phyloP scores from a whole-genome alignment of 208 protist species.

The Polymyxa betae region DNA sequence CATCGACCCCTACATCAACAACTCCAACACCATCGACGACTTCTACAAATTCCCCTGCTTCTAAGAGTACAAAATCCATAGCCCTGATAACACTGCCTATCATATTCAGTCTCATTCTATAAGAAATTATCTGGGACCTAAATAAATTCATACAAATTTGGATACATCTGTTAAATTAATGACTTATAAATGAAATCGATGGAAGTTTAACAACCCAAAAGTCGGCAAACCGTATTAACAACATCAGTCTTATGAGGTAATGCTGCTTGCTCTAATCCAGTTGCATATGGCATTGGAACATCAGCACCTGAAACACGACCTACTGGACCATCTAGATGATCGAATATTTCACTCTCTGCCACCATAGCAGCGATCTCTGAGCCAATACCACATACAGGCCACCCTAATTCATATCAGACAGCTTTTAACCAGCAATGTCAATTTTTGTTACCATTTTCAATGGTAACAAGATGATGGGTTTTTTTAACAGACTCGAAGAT shows the following conservation, averaged over 20 bases:
- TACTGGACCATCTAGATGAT: constrained; percentile 81
- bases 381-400: constrained; percentile 52
- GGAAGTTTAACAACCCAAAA: background rate
- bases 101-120: too few relatives aligned
- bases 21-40: too few relatives aligned
- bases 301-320: constrained; percentile 87
- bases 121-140: too few relatives aligned
- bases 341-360: constrained; percentile 83
- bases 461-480: constrained; percentile 86
- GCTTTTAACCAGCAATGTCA: constrained; percentile 78
- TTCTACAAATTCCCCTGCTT: too few relatives aligned
- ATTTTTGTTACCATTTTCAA: constrained; percentile 90
- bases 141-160: too few relatives aligned
- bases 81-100: too few relatives aligned
- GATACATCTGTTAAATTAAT: too few relatives aligned
- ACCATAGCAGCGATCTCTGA: constrained; percentile 63
- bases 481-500: constrained; percentile 94
- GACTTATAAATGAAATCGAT: too few relatives aligned
- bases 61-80: too few relatives aligned
- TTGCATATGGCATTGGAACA: constrained; percentile 94
- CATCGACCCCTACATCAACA: too few relatives aligned
- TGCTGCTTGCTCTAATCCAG: constrained; percentile 83
- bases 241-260: constrained; percentile 66
- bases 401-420: constrained; percentile 14
- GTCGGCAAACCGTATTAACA: constrained; percentile 36